These are phyloP conservation scores for Collybiopsis confluens DNA, from an alignment of 768 basidiomycete species.

Conservation along the genomic window DNA sequence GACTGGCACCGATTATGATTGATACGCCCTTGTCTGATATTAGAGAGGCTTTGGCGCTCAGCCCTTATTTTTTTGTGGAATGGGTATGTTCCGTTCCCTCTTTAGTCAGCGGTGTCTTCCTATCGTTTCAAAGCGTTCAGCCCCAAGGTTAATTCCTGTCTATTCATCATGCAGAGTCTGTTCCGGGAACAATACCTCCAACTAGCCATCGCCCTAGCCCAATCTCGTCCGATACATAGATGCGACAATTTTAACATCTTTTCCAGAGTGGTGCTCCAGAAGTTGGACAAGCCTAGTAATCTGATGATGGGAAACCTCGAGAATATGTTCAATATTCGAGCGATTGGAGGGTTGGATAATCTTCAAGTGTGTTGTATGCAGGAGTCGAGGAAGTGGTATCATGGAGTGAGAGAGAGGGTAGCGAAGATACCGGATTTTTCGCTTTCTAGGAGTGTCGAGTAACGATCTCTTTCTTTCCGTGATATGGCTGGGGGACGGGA, in stretches of 20 bases:
- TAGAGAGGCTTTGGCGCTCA: background rate
- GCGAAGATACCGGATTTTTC: constrained; percentile 3
- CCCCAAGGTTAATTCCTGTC: background rate
- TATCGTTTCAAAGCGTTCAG: no score
- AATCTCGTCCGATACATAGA: background rate
- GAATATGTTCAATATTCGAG: constrained; percentile 2
- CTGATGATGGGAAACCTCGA: constrained; percentile 3
- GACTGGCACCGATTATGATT: constrained; percentile 3
- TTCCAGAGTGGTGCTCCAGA: background rate
- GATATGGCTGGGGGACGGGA: no score
- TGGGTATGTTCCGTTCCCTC: constrained; percentile 1
- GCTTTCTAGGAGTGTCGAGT: no score
- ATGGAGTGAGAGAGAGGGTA: background rate
- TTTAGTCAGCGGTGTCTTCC: no score
- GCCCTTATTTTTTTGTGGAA: background rate
- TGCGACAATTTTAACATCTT: background rate
- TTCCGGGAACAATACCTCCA: constrained; percentile 7
- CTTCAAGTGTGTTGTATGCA: background rate
- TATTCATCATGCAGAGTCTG: background rate
- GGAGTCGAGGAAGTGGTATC: constrained; percentile 3
- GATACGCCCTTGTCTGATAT: background rate
- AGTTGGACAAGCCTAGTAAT: constrained; percentile 1
- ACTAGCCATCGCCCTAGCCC: constrained; percentile 1
- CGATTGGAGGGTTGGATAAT: constrained; percentile 1
- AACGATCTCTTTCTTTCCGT: no score